phyloP scores from a whole-genome alignment of 306 rosid genomes.

The Sindora glabra region DNA sequence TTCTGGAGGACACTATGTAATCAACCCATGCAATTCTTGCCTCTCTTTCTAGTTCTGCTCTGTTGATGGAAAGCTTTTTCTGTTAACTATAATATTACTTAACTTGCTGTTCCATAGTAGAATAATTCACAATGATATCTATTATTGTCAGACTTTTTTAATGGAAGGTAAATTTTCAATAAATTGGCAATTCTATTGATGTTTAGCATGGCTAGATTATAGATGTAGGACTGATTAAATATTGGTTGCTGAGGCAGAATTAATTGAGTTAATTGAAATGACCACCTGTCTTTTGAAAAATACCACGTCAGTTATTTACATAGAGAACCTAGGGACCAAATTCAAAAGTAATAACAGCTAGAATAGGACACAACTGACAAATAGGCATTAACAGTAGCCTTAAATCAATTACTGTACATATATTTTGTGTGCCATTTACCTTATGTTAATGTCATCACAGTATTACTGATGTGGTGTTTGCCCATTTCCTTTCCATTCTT shows the following conservation, averaged over 20 bases:
- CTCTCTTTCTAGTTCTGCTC: background rate
- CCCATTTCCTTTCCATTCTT: background rate
- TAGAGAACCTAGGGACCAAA: too few species aligned
- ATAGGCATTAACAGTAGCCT: too few species aligned
- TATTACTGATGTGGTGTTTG: background rate
- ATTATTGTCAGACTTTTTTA: background rate
- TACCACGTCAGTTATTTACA: too few species aligned
- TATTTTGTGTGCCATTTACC: too few species aligned
- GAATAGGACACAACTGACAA: too few species aligned
- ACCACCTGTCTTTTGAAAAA: too few species aligned
- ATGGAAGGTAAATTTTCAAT: background rate
- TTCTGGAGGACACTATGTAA: slow-evolving; percentile 83
- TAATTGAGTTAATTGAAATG: too few species aligned
- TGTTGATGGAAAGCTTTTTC: slow-evolving; percentile 1
- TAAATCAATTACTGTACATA: too few species aligned
- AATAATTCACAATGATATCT: background rate
- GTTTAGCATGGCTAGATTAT: background rate
- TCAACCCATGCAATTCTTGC: slow-evolving; percentile 6
- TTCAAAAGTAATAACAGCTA: too few species aligned
- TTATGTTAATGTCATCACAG: background rate
- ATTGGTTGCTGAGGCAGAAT: background rate
- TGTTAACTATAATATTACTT: background rate
- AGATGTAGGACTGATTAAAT: background rate
- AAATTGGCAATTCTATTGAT: background rate
- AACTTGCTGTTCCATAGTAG: background rate